A percentile compares a stretch with the other conserved stretches of the same genome.
Conservation (phyloP, 2,329 filamentous ascomycete genomes). For the Ceratocystis ficicola region DNA sequence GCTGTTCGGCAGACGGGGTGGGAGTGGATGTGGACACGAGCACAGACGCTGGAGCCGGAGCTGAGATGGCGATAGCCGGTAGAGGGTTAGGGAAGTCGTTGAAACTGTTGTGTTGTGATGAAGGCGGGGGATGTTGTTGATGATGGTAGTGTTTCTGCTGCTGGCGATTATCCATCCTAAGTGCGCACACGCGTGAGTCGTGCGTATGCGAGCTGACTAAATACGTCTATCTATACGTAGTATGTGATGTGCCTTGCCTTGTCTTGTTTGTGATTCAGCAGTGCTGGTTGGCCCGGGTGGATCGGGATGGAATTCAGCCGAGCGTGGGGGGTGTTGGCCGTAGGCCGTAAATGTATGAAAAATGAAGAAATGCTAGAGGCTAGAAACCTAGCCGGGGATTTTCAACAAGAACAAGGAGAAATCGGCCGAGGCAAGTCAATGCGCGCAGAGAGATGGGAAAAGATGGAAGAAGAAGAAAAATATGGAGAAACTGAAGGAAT, state of each 20-base stretch:
- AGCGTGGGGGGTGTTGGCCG: slow-evolving; percentile 4
- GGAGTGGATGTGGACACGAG: neutral
- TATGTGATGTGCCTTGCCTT: too few species aligned
- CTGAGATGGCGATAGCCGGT: slow-evolving; percentile 8
- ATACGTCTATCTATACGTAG: too few species aligned
- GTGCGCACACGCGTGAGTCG: neutral
- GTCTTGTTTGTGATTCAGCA: too few species aligned
- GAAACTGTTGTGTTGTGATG: slow-evolving; percentile 13
- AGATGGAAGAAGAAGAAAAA: neutral
- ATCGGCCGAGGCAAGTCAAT: neutral
- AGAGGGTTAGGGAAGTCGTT: slow-evolving; percentile 16
- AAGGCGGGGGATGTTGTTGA: neutral
- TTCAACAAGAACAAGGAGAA: neutral
- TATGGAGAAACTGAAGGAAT: neutral
- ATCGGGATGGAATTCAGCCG: neutral
- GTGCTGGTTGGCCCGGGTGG: too few species aligned
- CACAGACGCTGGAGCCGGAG: neutral
- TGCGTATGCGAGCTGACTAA: neutral
- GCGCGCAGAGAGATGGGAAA: neutral
- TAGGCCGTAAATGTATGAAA: neutral
- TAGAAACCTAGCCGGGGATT: neutral
- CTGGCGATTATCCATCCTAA: neutral
- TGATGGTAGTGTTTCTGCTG: neutral
- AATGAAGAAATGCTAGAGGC: slow-evolving; percentile 4
- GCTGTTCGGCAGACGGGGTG: slow-evolving; percentile 16